These are phyloP conservation scores for Leccinellum albellum DNA, from an alignment of 768 basidiomycete species.

Conservation along the genomic window DNA sequence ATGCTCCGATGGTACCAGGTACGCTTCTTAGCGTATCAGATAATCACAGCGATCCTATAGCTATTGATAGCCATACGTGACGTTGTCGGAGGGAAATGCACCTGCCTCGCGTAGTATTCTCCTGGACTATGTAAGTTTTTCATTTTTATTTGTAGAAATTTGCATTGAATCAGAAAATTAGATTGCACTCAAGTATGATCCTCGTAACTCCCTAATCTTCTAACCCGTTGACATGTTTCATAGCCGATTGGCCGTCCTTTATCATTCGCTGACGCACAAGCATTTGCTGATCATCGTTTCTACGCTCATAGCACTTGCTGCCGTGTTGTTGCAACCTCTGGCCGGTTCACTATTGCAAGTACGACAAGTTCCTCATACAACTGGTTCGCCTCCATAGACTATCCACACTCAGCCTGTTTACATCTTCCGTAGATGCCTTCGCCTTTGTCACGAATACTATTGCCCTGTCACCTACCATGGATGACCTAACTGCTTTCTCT, in stretches of 20 bases:
- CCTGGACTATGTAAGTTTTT: slow-evolving; percentile 54
- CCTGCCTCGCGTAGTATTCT: slow-evolving; percentile 58
- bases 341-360: slow-evolving; percentile 38
- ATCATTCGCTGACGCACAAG: slow-evolving; percentile 45
- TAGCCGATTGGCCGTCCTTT: slow-evolving; percentile 44
- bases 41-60: slow-evolving; percentile 3
- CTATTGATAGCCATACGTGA: slow-evolving; percentile 54
- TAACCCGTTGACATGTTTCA: slow-evolving; percentile 3
- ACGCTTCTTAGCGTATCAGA: slow-evolving; percentile 9
- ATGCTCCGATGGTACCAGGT: slow-evolving; percentile 58
- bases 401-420: slow-evolving; percentile 8
- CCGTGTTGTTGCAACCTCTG: slow-evolving; percentile 55
- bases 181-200: slow-evolving; percentile 42
- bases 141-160: not conserved
- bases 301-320: slow-evolving; percentile 41
- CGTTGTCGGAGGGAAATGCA: slow-evolving; percentile 49
- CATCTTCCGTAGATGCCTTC: slow-evolving; percentile 25
- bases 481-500: slow-evolving; percentile 48
- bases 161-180: slow-evolving; percentile 17
- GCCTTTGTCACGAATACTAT: slow-evolving; percentile 43
- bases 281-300: slow-evolving; percentile 57
- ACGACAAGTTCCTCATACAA: slow-evolving; percentile 16
- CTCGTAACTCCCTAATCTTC: not conserved
- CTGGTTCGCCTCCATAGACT: slow-evolving; percentile 7
- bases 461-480: slow-evolving; percentile 43